Evolutionary conservation across 805 yeast genomes (phyloP), one percentile per base, ranked within the genome.

Genomic region (Cyberlindnera misumaiensis): DNA sequence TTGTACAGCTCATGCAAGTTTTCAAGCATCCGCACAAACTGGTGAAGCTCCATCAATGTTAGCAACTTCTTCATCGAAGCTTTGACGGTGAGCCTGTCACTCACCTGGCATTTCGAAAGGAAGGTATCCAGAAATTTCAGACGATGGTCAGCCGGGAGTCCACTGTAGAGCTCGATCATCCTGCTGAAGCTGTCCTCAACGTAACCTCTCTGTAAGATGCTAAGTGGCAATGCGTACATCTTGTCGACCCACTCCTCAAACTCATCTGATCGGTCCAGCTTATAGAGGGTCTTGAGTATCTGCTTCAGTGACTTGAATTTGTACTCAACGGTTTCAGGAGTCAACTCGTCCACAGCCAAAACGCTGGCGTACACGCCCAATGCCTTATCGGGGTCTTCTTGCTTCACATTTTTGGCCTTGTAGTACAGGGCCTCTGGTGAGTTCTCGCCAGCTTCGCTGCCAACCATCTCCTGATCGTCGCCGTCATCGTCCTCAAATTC

Each of bases 81-180:
- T 43, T 73, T 70, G 32, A 77, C 58, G 62, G 70, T 66, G 28
- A 76, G 46, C 27, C 78, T 57, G 26, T 70, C 70, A 27, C 52
- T 60, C 14, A 43, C 40, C 7, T 48, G 28, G 44, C 55, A 34
- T 45, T 47, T 16, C 43, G 38, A 22, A 6, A 68, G 48, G 60
- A 58, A 36, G 36, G 39, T n/a, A 45, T 47, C 33, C 56, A 64
- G 47, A 60, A 72, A 15, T 25, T 34, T 5, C 42, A 48, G 43
- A 57, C 59, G 39, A 1, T 34, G 38, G 9, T 32, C 32, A 0
- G 44, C 34, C 3, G 47, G 39, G 1, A 49, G 45, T 13, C 44
- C 36, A 11, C 35, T 25, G 34, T 67, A 48, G 50, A 59, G 26
- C 60, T 49, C 32, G 64, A 68, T 20, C 59, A 73, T 45, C 61